Base-by-base conservation (phyloP, 164 flowering plant species). In the Umbilicus rupestris region DNA sequence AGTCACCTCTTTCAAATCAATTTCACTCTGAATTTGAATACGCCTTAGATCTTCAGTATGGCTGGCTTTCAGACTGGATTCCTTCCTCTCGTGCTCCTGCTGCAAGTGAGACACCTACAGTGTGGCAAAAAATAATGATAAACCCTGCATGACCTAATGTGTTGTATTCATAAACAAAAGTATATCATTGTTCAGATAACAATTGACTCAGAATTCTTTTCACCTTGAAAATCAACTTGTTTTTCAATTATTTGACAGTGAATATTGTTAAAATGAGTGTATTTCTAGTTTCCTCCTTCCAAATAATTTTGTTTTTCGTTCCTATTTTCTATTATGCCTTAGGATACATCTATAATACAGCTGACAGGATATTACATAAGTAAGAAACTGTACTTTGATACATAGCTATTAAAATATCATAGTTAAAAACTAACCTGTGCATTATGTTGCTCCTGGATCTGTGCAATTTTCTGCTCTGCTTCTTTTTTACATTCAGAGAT, bases 381-480 rank as follows among this genome's bases (percentile, higher is more conserved):
- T 35, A 35, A 35, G 37, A 35, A 35, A 0, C 7, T 35, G 37
- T 3, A 35, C 4, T 35, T 35, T 28, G 31, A 55, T 22, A 55
- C 10, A 28, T 55, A 12, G 3, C 22, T 0, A 26, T 9, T 5
- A 28, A 55, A 28, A 55, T 41, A 63, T 37, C 65, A 6, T 4
- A 1, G 45, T 39, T 28, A 7, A 39, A 44, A 24, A 69, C 84
- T 57, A 84, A 90, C 99, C 86, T 84, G 72, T 72, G 82, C 69
- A 74, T 78, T 73, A 58, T 95, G 92, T 68, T 90, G 96, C 73
- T 85, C 90, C 80, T 88, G 87, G 64, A 84, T 75, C 31, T 26
- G 76, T 68, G 70, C 60, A 79, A 84, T 73, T 41, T 76, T 49
- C 75, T 77, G 79, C 63, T 24, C 75, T 70, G 92, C 78, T 77